These are phyloP conservation scores for Neurospora hispaniola DNA, from an alignment of 495 filamentous ascomycete genomes.

Conservation along the genomic window DNA sequence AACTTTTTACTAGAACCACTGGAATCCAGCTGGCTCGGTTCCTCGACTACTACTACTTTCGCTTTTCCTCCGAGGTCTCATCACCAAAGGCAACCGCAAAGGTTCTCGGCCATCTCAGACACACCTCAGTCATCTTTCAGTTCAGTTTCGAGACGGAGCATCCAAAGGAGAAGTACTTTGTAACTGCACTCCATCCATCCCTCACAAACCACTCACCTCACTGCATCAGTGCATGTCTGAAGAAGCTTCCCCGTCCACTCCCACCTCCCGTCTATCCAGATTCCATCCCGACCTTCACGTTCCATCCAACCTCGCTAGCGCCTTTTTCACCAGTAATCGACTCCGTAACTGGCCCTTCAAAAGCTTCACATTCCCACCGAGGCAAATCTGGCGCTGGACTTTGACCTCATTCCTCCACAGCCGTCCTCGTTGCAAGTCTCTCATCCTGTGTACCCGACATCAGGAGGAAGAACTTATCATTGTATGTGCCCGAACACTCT, in stretches of 20 bases:
- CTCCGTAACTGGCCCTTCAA: not conserved
- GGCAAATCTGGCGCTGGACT: not conserved
- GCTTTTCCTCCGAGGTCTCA: not conserved
- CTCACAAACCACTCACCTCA: not conserved
- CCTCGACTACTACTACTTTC: not conserved
- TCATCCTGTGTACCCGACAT: not conserved
- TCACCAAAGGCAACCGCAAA: not conserved
- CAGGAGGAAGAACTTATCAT: not conserved
- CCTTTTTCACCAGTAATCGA: not conserved
- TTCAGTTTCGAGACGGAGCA: not conserved
- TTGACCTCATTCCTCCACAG: not conserved
- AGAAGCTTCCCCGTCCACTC: not conserved
- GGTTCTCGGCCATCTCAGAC: not conserved
- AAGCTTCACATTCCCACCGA: not conserved
- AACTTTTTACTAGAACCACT: not conserved
- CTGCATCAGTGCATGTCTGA: not conserved
- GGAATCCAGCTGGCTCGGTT: not conserved
- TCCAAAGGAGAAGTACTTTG: not conserved
- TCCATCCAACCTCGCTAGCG: not conserved
- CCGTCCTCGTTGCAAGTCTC: not conserved
- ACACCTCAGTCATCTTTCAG: not conserved
- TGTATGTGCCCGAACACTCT: not conserved
- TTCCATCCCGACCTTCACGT: not conserved
- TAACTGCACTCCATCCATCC: not conserved
- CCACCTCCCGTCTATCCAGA: not conserved